Evolutionary conservation across 2,329 filamentous ascomycete species (phyloP).

Genomic region (Xylaria sp.): DNA sequence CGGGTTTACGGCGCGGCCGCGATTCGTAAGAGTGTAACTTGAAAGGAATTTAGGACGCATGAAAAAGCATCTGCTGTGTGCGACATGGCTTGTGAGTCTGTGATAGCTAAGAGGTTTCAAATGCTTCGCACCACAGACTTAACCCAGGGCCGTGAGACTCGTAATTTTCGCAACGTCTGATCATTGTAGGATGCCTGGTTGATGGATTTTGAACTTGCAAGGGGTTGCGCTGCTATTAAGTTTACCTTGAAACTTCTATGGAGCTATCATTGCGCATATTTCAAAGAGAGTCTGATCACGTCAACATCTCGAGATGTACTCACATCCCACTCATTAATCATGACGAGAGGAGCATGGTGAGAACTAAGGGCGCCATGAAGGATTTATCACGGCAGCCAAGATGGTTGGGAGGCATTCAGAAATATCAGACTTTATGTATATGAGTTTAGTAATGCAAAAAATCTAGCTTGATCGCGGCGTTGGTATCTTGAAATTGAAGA

Average conservation of each 20-base stretch:
- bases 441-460: slow-evolving; percentile 1
- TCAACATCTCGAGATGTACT: neutral
- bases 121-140: neutral
- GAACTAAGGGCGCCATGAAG: slow-evolving; percentile 10
- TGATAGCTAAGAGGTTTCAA: neutral
- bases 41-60: neutral
- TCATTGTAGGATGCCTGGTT: neutral
- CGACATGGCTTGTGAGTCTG: neutral
- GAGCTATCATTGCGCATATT: neutral
- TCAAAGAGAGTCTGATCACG: neutral
- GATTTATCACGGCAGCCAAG: slow-evolving; percentile 6
- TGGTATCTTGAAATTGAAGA: slow-evolving; percentile 13
- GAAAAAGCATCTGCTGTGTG: neutral
- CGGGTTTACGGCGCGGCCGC: neutral
- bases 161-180: neutral
- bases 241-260: neutral
- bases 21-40: neutral
- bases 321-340: neutral
- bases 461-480: neutral
- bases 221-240: neutral
- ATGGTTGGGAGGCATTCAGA: neutral
- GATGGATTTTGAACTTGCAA: neutral
- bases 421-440: neutral
- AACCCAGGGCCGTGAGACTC: neutral
- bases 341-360: neutral